Evolutionary conservation across 805 yeast genomes (phyloP), one percentile per base, ranked within the genome.

Genomic region (Phaffomyces antillensis): DNA sequence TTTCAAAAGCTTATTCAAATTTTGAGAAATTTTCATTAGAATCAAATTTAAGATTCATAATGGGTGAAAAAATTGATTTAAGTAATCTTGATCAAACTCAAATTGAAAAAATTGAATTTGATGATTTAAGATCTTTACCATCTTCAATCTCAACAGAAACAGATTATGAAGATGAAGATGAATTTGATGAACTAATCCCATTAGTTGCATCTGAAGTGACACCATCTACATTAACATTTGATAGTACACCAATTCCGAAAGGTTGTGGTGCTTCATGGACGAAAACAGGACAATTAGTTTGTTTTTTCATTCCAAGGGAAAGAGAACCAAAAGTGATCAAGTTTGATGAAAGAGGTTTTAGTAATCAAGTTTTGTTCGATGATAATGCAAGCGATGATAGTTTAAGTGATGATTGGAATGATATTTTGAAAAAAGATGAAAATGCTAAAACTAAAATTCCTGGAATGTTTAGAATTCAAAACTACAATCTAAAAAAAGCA

Each of bases 241-340:
- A 87, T 58, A 81, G 87, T 36, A 86, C 96, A 0, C 97, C 97
- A 0, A 74, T 90, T 13, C 96, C 97, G 0, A 89, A 86, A 58
- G 93, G 89, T 10, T 90, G 96, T 67, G 96, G 96, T 10, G 96
- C 96, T 0, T 69, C 78, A 2, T 90, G 96, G 96, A 73, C 95
- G 0, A 73, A 79, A 12, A 74, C 77, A 4, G 96, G 96, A 0
- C 78, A 78, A 47, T 66, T 90, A 41, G 83, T 90, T 1, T 86
- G 96, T 58, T 90, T 90, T 56, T 88, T 87, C 63, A 75, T 83
- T 10, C 80, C 83, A 0, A 76, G 76, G 46, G 64, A 68, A 35
- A 65, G 69, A 51, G 67, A 65, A 54, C 63, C 65, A 37, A 63
- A 61, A 31, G 64, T 71, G 25, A 72, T 78, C 37, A 72, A 70